These are phyloP conservation scores for Fusarium newnesense DNA, from an alignment of 2,329 filamentous ascomycete genomes.

Conservation along the genomic window DNA sequence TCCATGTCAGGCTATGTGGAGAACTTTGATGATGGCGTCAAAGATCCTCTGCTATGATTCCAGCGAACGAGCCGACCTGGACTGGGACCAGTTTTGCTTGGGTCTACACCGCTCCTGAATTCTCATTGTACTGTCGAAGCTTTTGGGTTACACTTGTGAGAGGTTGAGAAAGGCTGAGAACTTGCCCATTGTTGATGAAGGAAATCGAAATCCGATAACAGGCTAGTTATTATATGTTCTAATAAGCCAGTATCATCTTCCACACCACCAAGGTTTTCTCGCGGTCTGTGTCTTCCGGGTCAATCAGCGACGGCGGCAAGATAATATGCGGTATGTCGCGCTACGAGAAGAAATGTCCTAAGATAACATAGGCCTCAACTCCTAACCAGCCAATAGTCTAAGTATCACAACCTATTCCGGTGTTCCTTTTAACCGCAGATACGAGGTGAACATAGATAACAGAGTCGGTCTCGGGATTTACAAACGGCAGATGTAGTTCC, in stretches of 20 bases:
- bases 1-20: too few species aligned
- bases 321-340: conserved; percentile 1
- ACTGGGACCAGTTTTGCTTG: accelerated
- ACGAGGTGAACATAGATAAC: neutral
- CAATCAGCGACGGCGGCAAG: neutral
- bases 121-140: neutral
- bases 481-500: neutral
- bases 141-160: neutral
- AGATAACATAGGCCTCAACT: accelerated
- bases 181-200: neutral
- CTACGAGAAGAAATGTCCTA: neutral
- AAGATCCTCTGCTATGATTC: neutral
- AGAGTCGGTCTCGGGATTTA: too few species aligned
- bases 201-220: accelerated
- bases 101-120: too few species aligned
- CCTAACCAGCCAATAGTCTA: neutral
- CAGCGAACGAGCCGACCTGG: too few species aligned
- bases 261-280: neutral
- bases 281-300: accelerated
- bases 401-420: accelerated
- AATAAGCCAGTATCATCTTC: too few species aligned
- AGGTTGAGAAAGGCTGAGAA: accelerated
- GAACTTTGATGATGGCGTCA: too few species aligned
- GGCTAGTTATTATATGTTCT: accelerated
- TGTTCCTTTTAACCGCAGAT: accelerated